Evolutionary conservation across 164 flowering plant genomes (phyloP).

Genomic region (Chimonanthus salicifolius): DNA sequence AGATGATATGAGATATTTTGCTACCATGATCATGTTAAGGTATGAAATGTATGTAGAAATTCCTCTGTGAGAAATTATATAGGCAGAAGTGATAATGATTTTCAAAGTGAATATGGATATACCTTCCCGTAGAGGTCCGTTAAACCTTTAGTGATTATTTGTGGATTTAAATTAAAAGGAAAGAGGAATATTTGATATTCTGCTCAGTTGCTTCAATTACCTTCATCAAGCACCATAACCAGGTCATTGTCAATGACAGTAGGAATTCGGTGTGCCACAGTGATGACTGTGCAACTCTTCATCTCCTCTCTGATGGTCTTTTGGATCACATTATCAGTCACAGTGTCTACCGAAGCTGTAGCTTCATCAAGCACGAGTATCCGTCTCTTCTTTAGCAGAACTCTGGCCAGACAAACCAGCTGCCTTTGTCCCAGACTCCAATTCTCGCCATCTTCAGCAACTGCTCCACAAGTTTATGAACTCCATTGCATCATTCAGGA

Average conservation of each 20-base stretch:
- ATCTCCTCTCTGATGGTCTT: slow-evolving; percentile 66
- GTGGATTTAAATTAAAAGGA: background rate
- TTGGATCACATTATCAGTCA: slow-evolving; percentile 70
- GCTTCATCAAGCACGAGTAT: slow-evolving; percentile 84
- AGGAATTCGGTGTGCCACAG: slow-evolving; percentile 80
- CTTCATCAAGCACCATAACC: slow-evolving; percentile 75
- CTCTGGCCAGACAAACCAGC: slow-evolving; percentile 74
- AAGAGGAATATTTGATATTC: background rate
- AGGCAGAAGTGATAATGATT: background rate
- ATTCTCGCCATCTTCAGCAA: slow-evolving; percentile 81
- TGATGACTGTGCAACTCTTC: slow-evolving; percentile 59
- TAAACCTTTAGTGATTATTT: too few species aligned
- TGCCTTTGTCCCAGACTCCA: slow-evolving; percentile 93
- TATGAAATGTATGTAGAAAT: too few species aligned
- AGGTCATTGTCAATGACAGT: slow-evolving; percentile 74
- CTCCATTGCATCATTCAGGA: background rate
- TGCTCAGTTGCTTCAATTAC: slow-evolving; percentile 21
- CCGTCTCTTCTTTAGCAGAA: slow-evolving; percentile 55
- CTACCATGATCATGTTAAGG: too few species aligned
- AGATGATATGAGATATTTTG: too few species aligned
- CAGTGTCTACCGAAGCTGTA: slow-evolving; percentile 83
- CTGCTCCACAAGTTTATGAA: slow-evolving; percentile 24
- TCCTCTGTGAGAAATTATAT: too few species aligned
- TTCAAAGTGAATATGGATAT: too few species aligned
- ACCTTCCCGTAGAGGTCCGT: too few species aligned